Base-by-base conservation (phyloP, 148 eudicot genomes). In the Chenopodium album region DNA sequence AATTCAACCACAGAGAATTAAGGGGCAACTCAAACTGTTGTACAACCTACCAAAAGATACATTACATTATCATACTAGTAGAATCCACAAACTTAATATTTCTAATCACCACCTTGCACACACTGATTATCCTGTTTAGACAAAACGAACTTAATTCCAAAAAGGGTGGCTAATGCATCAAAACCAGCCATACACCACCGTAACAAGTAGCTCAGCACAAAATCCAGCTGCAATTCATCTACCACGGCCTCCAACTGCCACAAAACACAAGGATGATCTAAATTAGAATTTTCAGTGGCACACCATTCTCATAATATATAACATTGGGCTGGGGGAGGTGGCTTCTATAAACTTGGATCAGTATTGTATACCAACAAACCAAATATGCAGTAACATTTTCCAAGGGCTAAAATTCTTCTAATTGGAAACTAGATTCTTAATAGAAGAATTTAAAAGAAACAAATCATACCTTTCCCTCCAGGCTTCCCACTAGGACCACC, bases 401-500 rank as follows among this genome's bases (percentile, higher is more conserved):
- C 28, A 20, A 7, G 26, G 13, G 13, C 44, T 26, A 41, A 19
- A 6, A 2, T 22, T 44, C 75, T 37, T 44, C 13, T 19, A 71
- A 71, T 6, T 70, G 22, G 23, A 70, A 16, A 34, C 73, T 34
- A 70, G 17, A 70, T 70, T 46, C 62, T 4, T 17, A 14, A 32
- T 8, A 6, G 56, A 26, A 10, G 70, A 32, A 67, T 73, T 19
- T 32, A 32, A 75, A 16, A 16, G 4, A 50, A 50, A 2, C 13
- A 32, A 34, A 47, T 23, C 19, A 44, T 85, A 92, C 96, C 92
- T 92, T 79, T 87, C 63, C 92, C 94, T 76, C 84, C 78, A 59
- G 90, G 76, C 83, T 88, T 89, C 31, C 89, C 90, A 84, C 86
- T 66, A 62, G 89, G 79, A 66, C 88, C 90, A 73, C 89, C 93